Conservation (phyloP, 768 basidiomycete species). For the Amanita rubescens region DNA sequence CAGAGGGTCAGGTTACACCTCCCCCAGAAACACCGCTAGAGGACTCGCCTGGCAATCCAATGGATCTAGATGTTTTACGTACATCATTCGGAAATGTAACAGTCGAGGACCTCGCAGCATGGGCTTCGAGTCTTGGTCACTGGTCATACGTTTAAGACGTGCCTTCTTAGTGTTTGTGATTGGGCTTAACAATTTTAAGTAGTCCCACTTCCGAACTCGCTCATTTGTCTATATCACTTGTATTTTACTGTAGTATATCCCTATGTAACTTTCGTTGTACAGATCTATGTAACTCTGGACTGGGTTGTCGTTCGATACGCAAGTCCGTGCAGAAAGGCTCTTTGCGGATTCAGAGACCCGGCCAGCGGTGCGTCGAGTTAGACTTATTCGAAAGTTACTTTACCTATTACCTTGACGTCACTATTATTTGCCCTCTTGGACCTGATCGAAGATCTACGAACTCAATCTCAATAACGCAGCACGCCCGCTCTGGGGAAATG, state of each 20-base stretch:
- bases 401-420: constrained; percentile 3
- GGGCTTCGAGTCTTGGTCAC: constrained; percentile 46
- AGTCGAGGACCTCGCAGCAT: constrained; percentile 37
- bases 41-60: constrained; percentile 14
- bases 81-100: constrained; percentile 36
- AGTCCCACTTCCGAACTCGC: not conserved
- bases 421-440: not conserved
- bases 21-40: constrained; percentile 25
- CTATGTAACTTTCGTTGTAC: not conserved
- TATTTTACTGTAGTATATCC: not conserved
- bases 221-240: not conserved
- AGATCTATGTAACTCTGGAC: not conserved
- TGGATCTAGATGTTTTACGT: constrained; percentile 26
- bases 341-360: too few species aligned
- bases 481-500: not conserved
- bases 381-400: not conserved
- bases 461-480: constrained; percentile 6
- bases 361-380: not conserved
- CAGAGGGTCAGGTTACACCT: constrained; percentile 38
- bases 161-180: not conserved
- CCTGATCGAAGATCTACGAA: constrained; percentile 5
- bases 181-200: constrained; percentile 6
- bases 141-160: constrained; percentile 52
- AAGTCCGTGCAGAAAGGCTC: not conserved
- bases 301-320: too few species aligned